Evolutionary conservation across 345 rosid species (phyloP).

Genomic region (Gossypium raimondii): DNA sequence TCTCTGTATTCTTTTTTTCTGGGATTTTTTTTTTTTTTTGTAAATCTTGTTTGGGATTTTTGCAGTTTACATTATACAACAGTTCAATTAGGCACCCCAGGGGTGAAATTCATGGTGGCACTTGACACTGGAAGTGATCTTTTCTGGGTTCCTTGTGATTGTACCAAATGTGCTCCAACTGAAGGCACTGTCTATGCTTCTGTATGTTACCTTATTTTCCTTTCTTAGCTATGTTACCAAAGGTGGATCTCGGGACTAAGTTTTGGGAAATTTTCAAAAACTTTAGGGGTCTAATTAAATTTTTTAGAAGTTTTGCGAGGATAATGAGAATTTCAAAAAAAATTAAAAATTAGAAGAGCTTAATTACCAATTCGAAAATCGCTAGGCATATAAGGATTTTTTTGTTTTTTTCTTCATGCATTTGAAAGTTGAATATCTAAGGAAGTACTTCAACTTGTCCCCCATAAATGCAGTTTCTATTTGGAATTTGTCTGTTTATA

Average conservation of each 20-base stretch:
- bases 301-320: not conserved
- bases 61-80: conserved; percentile 86
- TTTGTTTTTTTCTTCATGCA: not conserved
- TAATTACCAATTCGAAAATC: no score
- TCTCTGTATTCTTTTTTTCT: not conserved
- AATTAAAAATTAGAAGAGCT: no score
- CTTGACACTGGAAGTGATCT: conserved; percentile 86
- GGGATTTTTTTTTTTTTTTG: not conserved
- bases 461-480: not conserved
- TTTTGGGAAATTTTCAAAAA: no score
- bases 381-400: not conserved
- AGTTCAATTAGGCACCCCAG: conserved; percentile 80
- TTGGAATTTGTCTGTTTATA: not conserved
- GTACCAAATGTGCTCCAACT: conserved; percentile 67
- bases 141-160: conserved; percentile 93
- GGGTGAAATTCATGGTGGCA: conserved; percentile 83
- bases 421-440: not conserved
- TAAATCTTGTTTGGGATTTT: conserved; percentile 5
- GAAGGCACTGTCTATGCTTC: conserved; percentile 54
- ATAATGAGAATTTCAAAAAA: not conserved
- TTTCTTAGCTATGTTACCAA: no score
- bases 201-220: conserved; percentile 36
- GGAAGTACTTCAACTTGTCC: conserved; percentile 7
- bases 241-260: no score
- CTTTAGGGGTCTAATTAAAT: no score